These are phyloP conservation scores for Raddia distichophylla DNA, from an alignment of 176 grass and related monocot species.

Conservation along the genomic window DNA sequence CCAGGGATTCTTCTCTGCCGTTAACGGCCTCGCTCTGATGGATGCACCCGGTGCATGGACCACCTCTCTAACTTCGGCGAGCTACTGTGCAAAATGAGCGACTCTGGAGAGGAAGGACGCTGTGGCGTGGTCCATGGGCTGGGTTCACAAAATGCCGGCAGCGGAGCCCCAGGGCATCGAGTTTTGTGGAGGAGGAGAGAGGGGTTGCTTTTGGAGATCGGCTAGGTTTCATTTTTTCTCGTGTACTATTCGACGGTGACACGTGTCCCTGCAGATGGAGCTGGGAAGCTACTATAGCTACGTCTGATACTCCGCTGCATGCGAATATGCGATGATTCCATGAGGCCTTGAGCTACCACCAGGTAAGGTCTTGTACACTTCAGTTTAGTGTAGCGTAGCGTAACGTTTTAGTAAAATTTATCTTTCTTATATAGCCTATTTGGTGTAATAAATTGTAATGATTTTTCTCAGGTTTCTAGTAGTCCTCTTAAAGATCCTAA, in stretches of 20 bases:
- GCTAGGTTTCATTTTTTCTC: background rate
- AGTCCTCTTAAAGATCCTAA: too few relatives aligned
- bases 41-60: constrained; percentile 25
- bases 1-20: constrained; percentile 46
- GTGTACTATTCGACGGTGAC: background rate
- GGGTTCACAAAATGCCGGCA: background rate
- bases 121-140: constrained; percentile 15
- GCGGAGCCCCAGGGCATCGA: background rate
- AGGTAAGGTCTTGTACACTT: too few relatives aligned
- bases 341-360: too few relatives aligned
- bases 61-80: background rate
- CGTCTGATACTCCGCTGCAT: too few relatives aligned
- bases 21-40: background rate
- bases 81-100: background rate
- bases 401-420: too few relatives aligned
- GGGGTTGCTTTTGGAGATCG: constrained; percentile 47
- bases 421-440: too few relatives aligned
- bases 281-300: too few relatives aligned
- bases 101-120: too few relatives aligned
- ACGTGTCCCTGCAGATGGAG: background rate
- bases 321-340: too few relatives aligned
- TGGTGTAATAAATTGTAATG: too few relatives aligned
- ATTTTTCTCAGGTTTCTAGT: too few relatives aligned
- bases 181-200: constrained; percentile 47
- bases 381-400: too few relatives aligned